Evolutionary conservation across 2,329 filamentous ascomycete species (phyloP).

Genomic region (Colletotrichum echinochloae): DNA sequence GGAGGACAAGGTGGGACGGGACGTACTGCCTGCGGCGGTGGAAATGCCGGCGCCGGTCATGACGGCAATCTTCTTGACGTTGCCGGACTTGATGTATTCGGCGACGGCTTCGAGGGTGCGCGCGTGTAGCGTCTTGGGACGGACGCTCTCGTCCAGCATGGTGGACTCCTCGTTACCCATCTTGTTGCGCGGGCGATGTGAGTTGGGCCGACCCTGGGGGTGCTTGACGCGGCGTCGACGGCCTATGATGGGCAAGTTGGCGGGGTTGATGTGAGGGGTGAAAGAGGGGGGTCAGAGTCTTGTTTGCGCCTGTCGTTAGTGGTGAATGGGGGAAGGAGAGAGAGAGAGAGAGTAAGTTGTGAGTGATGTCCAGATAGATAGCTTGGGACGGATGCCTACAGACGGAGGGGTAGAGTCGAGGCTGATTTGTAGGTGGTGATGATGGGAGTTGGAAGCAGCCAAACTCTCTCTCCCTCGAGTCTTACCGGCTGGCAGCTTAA

Average conservation of each 20-base stretch:
- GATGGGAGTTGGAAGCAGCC: neutral
- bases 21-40: conserved; percentile 74
- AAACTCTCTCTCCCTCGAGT: conserved; percentile 7
- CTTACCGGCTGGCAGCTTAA: neutral
- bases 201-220: conserved; percentile 50
- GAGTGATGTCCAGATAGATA: neutral
- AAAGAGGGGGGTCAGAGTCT: neutral
- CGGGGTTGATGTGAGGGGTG: conserved; percentile 11
- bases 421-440: neutral
- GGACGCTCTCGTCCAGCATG: conserved; percentile 71
- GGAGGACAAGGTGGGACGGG: neutral
- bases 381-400: neutral
- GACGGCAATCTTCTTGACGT: conserved; percentile 80
- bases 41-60: conserved; percentile 93
- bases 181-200: conserved; percentile 55
- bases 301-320: neutral
- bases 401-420: neutral
- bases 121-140: conserved; percentile 73
- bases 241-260: conserved; percentile 52
- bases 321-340: neutral
- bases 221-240: conserved; percentile 53
- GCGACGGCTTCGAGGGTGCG: conserved; percentile 81
- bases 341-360: neutral
- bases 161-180: conserved; percentile 91
- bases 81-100: conserved; percentile 79